These are phyloP conservation scores for Melanogaster broomeanus DNA, from an alignment of 768 basidiomycete genomes.

Conservation along the genomic window DNA sequence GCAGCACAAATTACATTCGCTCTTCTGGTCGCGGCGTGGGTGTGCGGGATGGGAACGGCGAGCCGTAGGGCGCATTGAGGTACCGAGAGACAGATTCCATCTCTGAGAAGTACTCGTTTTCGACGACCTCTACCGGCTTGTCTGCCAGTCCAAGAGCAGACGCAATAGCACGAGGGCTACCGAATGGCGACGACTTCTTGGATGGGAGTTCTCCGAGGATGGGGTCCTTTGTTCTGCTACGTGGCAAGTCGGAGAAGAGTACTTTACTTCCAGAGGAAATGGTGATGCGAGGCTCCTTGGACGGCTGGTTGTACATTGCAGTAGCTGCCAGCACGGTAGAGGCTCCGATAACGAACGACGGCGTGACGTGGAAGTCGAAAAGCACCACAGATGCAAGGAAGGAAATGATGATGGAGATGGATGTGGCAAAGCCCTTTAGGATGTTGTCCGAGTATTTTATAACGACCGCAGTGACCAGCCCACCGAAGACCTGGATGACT, in stretches of 20 bases:
- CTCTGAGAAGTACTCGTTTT: conserved; percentile 39
- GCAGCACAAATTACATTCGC: conserved; percentile 24
- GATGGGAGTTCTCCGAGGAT: conserved; percentile 60
- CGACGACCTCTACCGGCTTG: conserved; percentile 24
- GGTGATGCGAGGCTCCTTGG: conserved; percentile 38
- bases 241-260: conserved; percentile 45
- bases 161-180: conserved; percentile 51
- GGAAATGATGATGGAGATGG: conserved; percentile 89
- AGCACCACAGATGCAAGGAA: conserved; percentile 92
- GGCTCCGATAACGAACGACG: conserved; percentile 83
- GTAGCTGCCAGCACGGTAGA: conserved; percentile 86
- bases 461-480: conserved; percentile 90
- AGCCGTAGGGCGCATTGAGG: conserved; percentile 51
- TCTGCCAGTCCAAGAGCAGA: conserved; percentile 47
- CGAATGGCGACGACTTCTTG: conserved; percentile 49
- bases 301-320: conserved; percentile 91
- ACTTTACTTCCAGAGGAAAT: conserved; percentile 34
- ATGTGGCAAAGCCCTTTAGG: conserved; percentile 96
- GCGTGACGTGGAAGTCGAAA: conserved; percentile 88
- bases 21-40: conserved; percentile 44
- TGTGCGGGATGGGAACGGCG: conserved; percentile 50
- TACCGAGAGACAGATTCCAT: conserved; percentile 46
- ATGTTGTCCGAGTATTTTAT: conserved; percentile 98
- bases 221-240: conserved; percentile 51
- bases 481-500: conserved; percentile 85